Conservation (phyloP, 1,139 yeast genomes). For the Debaryomyces psychrophilus region DNA sequence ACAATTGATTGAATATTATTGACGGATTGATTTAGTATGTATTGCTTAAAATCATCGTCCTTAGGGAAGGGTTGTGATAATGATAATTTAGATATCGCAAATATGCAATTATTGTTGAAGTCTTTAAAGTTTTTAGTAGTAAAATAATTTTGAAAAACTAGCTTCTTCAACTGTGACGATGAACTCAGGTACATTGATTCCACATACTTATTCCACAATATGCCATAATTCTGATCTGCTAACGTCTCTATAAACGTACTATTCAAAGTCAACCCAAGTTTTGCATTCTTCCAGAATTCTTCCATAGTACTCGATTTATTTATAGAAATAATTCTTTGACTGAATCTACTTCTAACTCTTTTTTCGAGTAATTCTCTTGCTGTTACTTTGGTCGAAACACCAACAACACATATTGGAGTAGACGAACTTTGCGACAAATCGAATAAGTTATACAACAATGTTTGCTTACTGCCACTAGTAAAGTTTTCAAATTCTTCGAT, state of each 20-base stretch:
- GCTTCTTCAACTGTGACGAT: constrained; percentile 19
- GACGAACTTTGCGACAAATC: constrained; percentile 78
- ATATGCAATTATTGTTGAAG: constrained; percentile 53
- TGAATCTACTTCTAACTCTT: constrained; percentile 86
- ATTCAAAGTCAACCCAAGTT: constrained; percentile 30
- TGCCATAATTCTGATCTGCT: constrained; percentile 28
- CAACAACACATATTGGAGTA: constrained; percentile 81
- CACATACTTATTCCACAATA: constrained; percentile 56
- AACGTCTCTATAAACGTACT: constrained; percentile 19
- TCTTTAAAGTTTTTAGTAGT: constrained; percentile 62
- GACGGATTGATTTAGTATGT: constrained; percentile 22
- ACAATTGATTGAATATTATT: constrained; percentile 34
- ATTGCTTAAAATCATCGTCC: constrained; percentile 33
- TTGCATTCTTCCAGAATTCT: constrained; percentile 44
- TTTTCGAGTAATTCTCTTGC: constrained; percentile 84
- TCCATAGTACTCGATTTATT: constrained; percentile 51
- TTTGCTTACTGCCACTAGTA: constrained; percentile 73
- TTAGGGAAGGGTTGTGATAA: constrained; percentile 32
- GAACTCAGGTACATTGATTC: constrained; percentile 23
- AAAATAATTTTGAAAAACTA: constrained; percentile 51
- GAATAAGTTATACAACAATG: constrained; percentile 80
- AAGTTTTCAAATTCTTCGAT: constrained; percentile 87
- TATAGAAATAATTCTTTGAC: constrained; percentile 72
- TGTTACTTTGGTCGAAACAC: constrained; percentile 74
- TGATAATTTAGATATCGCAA: constrained; percentile 45